A percentile compares a stretch with the other conserved stretches of the same genome.
phyloP scores from a whole-genome alignment of 2,329 filamentous ascomycete genomes.

The Botrytis elliptica region DNA sequence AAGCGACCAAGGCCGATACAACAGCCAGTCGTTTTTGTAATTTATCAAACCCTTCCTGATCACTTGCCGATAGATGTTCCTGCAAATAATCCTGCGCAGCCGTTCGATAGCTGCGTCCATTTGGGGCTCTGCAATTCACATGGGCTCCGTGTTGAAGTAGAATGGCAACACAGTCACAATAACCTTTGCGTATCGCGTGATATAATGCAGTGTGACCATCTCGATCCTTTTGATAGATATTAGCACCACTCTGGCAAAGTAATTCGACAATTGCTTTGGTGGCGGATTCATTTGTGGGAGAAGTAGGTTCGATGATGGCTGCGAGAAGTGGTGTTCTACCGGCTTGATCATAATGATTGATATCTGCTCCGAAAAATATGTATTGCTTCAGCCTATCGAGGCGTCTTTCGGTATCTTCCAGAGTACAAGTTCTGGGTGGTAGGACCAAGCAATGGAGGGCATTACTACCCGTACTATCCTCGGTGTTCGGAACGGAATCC shows the following conservation, averaged over 20 bases:
- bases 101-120: conserved; percentile 13
- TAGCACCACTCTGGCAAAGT: conserved; percentile 5
- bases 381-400: conserved; percentile 13
- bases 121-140: conserved; percentile 1
- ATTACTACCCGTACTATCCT: conserved; percentile 7
- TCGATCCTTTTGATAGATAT: conserved; percentile 14
- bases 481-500: neutral
- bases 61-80: neutral
- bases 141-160: conserved; percentile 15
- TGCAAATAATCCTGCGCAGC: conserved; percentile 8
- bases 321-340: conserved; percentile 18
- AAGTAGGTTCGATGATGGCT: neutral
- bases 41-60: conserved; percentile 9
- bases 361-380: conserved; percentile 9
- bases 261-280: conserved; percentile 5
- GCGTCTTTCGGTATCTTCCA: neutral
- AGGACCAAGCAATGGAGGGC: conserved; percentile 5
- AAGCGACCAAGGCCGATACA: conserved; percentile 4
- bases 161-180: conserved; percentile 17
- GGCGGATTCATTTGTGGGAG: conserved; percentile 2
- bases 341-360: conserved; percentile 18
- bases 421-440: neutral
- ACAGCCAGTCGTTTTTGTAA: conserved; percentile 8
- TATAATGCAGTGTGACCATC: conserved; percentile 13
- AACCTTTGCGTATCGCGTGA: conserved; percentile 17